Evolutionary conservation across 2,329 filamentous ascomycete species (phyloP), one percentile per base, ranked within the genome.

Genomic region (Penicillium sp.): DNA sequence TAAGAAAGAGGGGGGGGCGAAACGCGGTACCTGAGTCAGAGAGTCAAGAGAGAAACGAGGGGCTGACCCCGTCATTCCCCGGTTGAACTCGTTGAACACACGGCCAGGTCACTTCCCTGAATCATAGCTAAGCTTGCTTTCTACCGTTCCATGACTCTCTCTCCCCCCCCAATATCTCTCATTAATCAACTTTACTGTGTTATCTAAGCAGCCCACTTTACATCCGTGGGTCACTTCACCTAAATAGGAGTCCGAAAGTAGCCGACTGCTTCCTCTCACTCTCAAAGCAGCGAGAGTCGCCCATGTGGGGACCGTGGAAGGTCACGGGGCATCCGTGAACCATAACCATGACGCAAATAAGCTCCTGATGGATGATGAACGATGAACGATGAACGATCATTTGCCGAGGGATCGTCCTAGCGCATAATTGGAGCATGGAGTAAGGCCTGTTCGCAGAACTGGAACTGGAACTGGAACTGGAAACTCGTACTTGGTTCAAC

Each of bases 21-120:
- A 52, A 43, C 38, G 47, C 50, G 46, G 49, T 55, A 50, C 49
- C 58, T 61, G 57, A 61, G 50, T 61, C 58, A 61, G 55, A 58
- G 23, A 42, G 44, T 23, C 20, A 23, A 23, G 20, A 23, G 20
- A 23, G 20, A 23, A 44, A 32, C 18, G 31, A 13, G 33, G 27
- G 31, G 47, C 48, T 56, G 54, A 54, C 54, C 50, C 44, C 48
- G 52, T 56, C 54, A 56, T 52, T 52, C 52, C 47, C 49, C 51
- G 38, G 42, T 24, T 41, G 35, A 23, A 23, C 20, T 23, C 20
- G 4, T 23, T 2, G 20, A 32, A 32, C 42, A 44, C 33, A 37
- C 33, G 42, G 23, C 6, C 42, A 33, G 28, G 42, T 44, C 42
- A 35, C 32, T 28, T 20, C 20, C 38, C n/a, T 24, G 23, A 12